Base-by-base conservation (phyloP, 2,329 filamentous ascomycete genomes). In the Xylaria sp. region DNA sequence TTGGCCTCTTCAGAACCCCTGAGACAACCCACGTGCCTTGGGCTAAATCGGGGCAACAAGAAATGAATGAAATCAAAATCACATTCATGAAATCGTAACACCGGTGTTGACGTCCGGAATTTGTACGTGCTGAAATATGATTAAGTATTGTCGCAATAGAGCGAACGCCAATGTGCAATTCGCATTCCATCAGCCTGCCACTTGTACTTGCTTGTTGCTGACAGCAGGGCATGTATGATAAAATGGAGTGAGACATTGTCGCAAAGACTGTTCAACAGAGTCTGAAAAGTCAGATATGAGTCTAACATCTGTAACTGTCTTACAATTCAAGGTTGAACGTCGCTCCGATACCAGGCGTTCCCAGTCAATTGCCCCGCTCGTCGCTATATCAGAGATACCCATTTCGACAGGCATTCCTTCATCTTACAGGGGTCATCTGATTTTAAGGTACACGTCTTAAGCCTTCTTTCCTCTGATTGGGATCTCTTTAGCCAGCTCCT, bases 401-500 rank as follows among this genome's bases (percentile, higher is more conserved):
- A 19, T 43, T 21, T 35, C 31, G 15, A 21, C 19, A 6, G 7
- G 21, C 23, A 52, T 35, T 33, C n/a, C 19, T 43, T 52, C 35
- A 31, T 31, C 38, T 37, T 9, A 11, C 9, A 12, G 12, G 3
- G 7, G 17, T 21, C 12, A 12, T 12, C 35, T 12, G 49, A 19
- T 31, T 46, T 15, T 9, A 4, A 8, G 37, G 31, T 42, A 12
- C 25, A 35, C 25, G n/a, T n/a, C 17, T 51, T 15, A 66, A 49
- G 64, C 14, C 64, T 64, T 66, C 53, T 66, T 66, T 38, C 28
- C 28, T 9, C 64, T 51, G 7, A 66, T 57, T 12, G 64, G 64
- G n/a, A 66, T 63, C 45, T 66, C 64, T 78, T 94, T 94, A 11
- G 91, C 88, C 38, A 94, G 82, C 69, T 97, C 94, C 80, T 93